Conservation (phyloP, 306 rosid species). For the Medicago lupulina region DNA sequence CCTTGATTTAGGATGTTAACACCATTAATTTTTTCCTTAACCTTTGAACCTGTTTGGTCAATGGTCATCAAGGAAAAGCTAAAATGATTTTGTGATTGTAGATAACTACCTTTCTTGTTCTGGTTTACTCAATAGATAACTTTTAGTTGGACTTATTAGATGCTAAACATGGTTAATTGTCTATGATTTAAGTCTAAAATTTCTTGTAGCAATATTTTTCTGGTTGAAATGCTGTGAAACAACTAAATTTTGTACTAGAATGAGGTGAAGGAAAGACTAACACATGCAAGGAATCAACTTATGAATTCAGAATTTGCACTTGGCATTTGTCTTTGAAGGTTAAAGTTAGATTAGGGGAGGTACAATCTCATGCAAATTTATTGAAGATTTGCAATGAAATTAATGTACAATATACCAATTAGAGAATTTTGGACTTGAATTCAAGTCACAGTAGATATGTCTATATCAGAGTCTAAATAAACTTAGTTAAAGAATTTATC, state of each 20-base stretch:
- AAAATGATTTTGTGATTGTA: constrained; percentile 16
- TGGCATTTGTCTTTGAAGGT: too few species aligned
- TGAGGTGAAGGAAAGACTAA: not conserved
- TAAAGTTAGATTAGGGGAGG: not conserved
- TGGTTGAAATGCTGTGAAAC: not conserved
- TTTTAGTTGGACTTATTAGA: constrained; percentile 18
- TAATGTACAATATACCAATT: not conserved
- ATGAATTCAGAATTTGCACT: not conserved
- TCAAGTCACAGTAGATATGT: too few species aligned
- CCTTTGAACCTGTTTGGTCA: not conserved
- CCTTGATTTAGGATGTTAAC: constrained; percentile 28
- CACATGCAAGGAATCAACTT: not conserved
- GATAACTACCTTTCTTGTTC: constrained; percentile 24
- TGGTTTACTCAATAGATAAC: not conserved
- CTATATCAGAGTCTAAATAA: too few species aligned
- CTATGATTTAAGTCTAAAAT: not conserved
- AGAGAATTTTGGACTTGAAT: too few species aligned
- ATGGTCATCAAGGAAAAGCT: constrained; percentile 7
- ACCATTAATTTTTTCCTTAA: constrained; percentile 36
- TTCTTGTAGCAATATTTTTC: constrained; percentile 13
- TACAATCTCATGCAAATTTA: not conserved
- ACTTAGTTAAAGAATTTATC: too few species aligned
- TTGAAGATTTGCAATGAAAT: not conserved
- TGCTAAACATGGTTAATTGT: constrained; percentile 9
- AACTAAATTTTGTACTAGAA: not conserved